These are phyloP conservation scores for Yamadazyma paraphyllophila DNA, from an alignment of 805 yeast genomes.

Conservation along the genomic window DNA sequence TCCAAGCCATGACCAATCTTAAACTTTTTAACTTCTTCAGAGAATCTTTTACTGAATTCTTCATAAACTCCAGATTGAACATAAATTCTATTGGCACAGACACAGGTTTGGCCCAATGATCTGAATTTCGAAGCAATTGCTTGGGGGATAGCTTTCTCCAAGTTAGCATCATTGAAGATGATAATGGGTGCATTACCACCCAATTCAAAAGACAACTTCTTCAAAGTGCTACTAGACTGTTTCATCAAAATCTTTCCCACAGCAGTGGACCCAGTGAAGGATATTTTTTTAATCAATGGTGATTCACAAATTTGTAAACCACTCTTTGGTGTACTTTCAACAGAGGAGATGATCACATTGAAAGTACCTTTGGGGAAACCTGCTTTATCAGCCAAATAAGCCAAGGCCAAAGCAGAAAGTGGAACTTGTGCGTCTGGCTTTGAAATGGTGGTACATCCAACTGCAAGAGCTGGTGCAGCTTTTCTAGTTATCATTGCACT, in stretches of 20 bases:
- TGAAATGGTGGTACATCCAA: constrained; percentile 58
- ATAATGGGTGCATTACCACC: constrained; percentile 84
- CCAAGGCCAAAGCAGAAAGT: constrained; percentile 56
- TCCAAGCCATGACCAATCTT: constrained; percentile 59
- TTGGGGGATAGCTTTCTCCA: constrained; percentile 65
- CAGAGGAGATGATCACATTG: constrained; percentile 48
- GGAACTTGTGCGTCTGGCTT: constrained; percentile 67
- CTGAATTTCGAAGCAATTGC: constrained; percentile 68
- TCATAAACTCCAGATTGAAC: constrained; percentile 67
- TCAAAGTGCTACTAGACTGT: constrained; percentile 60
- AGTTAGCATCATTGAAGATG: constrained; percentile 69
- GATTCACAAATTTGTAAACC: constrained; percentile 56
- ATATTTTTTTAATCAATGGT: constrained; percentile 57
- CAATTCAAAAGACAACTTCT: constrained; percentile 69
- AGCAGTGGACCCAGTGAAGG: constrained; percentile 77
- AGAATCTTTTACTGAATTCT: constrained; percentile 50
- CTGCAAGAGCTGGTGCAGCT: constrained; percentile 64
- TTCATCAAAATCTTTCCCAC: constrained; percentile 67
- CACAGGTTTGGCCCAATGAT: constrained; percentile 80
- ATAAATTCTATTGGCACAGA: constrained; percentile 71
- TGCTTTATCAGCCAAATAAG: constrained; percentile 52
- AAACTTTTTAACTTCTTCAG: constrained; percentile 45
- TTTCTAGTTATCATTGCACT: constrained; percentile 66
- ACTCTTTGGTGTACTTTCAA: constrained; percentile 49
- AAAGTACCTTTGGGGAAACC: constrained; percentile 60